Evolutionary conservation across 2,329 filamentous ascomycete genomes (phyloP), one percentile per base, ranked within the genome.

Genomic region (Ilyonectria destructans): DNA sequence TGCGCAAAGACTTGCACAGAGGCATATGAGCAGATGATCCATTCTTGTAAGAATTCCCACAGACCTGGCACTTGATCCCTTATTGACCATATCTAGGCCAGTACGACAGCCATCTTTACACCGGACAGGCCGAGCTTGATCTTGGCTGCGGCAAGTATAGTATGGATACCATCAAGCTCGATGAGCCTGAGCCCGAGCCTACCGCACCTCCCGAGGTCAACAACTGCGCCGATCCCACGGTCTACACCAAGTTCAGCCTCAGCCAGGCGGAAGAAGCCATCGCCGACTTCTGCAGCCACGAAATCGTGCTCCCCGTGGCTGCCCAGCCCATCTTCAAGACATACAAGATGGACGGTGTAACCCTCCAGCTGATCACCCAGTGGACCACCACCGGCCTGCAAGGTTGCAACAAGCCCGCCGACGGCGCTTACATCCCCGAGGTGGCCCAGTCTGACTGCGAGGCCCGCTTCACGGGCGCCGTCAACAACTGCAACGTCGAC

Each of bases 1-100:
- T 67, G 62, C 29, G 52, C 52, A 21, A 61, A 45, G 58, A 62
- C 62, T 35, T 54, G 62, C 9, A 54, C 48, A 26, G 67, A 69
- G 12, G 54, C 54, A 9, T 55, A 62, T n/a, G 37, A 40, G 33
- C n/a, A 58, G 37, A 57, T 58, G 45, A 48, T 62, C 23, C 26
- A 23, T 7, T 48, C 26, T 31, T 54, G 67, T 62, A 62, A 58
- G 62, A 56, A 33, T 3, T 13, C 15, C 15, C 33, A 8, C 33
- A 19, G 35, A 21, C 29, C 12, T 54, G 10, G 15, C 23, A 51
- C 51, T 37, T 17, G 21, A 49, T 17, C 40, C 33, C 19, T 21
- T 45, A 31, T 19, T 37, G 48, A 52, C 21, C 31, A 37, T 23
- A 4, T 35, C 29, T 33, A 65, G 62, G 40, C 43, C 10, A 59